phyloP scores from a whole-genome alignment of 164 flowering plant genomes.

The Hamamelis virginiana region DNA sequence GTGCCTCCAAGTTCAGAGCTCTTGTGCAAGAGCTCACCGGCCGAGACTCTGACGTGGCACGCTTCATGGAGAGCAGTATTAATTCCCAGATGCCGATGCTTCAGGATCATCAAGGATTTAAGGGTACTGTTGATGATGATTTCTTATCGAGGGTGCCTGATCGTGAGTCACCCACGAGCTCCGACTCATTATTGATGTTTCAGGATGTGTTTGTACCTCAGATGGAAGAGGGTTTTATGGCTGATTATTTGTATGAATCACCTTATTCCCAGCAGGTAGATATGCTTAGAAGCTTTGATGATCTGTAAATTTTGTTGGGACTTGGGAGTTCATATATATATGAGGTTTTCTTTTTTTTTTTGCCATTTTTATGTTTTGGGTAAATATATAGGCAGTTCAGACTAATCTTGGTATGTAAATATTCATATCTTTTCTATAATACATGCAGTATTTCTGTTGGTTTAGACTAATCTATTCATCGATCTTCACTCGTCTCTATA shows the following conservation, averaged over 20 bases:
- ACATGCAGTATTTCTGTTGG: too few species aligned
- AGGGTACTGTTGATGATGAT: not conserved
- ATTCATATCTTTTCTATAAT: too few species aligned
- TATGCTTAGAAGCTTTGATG: not conserved
- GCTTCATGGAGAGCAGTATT: slow-evolving; percentile 19
- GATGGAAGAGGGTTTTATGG: slow-evolving; percentile 4
- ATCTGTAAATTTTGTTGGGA: too few species aligned
- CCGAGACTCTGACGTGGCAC: slow-evolving; percentile 42
- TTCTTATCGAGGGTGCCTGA: not conserved
- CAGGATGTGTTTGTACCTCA: not conserved
- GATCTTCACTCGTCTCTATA: too few species aligned
- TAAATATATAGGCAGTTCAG: too few species aligned
- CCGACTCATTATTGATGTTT: not conserved
- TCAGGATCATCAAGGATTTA: not conserved
- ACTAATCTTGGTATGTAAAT: too few species aligned
- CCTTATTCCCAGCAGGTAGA: not conserved
- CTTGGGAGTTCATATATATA: too few species aligned
- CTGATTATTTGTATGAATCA: not conserved
- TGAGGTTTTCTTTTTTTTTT: too few species aligned
- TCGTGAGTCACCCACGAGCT: slow-evolving; percentile 7
- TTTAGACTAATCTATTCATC: too few species aligned
- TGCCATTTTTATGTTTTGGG: too few species aligned
- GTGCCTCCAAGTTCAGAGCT: slow-evolving; percentile 66
- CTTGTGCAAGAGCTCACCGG: slow-evolving; percentile 88
- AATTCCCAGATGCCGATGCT: not conserved